These are phyloP conservation scores for Selenicereus undatus DNA, from an alignment of 148 eudicot genomes.

Conservation along the genomic window DNA sequence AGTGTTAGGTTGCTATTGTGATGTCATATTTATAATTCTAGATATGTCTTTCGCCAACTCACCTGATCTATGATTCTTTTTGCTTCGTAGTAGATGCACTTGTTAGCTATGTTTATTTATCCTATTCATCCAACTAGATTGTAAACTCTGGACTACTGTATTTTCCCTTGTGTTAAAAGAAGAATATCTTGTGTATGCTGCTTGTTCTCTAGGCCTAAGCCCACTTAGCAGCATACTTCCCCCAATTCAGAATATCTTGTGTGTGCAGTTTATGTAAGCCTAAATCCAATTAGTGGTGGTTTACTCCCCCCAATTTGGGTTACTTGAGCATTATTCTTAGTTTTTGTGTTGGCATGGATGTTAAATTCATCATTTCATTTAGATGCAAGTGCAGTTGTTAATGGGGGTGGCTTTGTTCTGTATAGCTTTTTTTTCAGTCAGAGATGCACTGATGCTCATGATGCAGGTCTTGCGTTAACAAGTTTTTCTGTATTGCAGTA, in stretches of 20 bases:
- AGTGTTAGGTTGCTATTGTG: neutral
- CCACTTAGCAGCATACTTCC: neutral
- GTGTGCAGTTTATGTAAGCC: neutral
- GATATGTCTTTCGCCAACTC: neutral
- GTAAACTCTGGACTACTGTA: neutral
- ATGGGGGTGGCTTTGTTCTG: neutral
- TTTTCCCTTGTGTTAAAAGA: neutral
- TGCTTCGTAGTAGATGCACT: neutral
- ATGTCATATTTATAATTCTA: neutral
- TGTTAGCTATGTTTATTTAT: neutral
- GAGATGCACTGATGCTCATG: neutral
- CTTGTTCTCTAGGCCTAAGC: neutral
- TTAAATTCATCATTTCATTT: neutral
- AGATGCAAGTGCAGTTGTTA: neutral
- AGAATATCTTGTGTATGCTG: neutral
- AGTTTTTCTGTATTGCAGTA: slow-evolving; percentile 45
- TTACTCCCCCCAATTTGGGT: neutral
- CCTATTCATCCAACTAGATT: neutral
- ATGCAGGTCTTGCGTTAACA: neutral
- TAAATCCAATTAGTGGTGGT: neutral
- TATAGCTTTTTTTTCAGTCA: neutral
- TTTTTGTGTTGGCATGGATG: neutral
- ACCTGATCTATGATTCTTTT: neutral
- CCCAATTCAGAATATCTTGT: neutral
- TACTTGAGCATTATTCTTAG: no score